These are phyloP conservation scores for Arthrobotrys sinensis DNA, from an alignment of 2,329 filamentous ascomycete genomes.

Conservation along the genomic window DNA sequence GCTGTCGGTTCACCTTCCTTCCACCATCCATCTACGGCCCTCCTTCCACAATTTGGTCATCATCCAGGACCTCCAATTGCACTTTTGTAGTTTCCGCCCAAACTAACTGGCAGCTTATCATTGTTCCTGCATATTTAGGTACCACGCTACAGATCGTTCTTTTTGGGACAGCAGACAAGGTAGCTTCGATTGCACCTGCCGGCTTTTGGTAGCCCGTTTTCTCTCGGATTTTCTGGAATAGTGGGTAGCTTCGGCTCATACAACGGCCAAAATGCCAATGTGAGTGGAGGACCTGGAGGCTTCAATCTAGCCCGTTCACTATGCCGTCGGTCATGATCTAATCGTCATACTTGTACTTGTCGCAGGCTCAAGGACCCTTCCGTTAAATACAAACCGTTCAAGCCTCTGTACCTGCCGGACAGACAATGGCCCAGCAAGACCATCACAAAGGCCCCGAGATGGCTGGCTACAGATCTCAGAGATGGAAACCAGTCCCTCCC, in stretches of 20 bases:
- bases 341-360: neutral
- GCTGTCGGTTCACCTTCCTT: conserved; percentile 16
- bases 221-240: conserved; percentile 12
- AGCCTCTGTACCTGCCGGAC: conserved; percentile 77
- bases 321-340: neutral
- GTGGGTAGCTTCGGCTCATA: conserved; percentile 49
- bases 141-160: neutral
- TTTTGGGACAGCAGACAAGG: conserved; percentile 22
- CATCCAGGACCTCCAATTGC: conserved; percentile 7
- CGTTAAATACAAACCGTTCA: conserved; percentile 82
- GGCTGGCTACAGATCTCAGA: conserved; percentile 88
- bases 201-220: conserved; percentile 37
- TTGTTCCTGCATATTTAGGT: conserved; percentile 31
- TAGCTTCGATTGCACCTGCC: conserved; percentile 36
- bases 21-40: neutral
- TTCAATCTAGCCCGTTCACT: neutral
- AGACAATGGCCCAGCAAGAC: conserved; percentile 87
- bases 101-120: neutral
- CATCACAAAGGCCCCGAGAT: conserved; percentile 87
- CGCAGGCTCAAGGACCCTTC: conserved; percentile 81
- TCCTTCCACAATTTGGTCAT: conserved; percentile 12
- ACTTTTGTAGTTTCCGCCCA: conserved; percentile 26
- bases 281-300: conserved; percentile 3
- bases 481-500: conserved; percentile 96
- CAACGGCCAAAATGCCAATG: conserved; percentile 47